Conservation (phyloP, 176 grass and related monocot genomes). For the Cenchrus purpureus region DNA sequence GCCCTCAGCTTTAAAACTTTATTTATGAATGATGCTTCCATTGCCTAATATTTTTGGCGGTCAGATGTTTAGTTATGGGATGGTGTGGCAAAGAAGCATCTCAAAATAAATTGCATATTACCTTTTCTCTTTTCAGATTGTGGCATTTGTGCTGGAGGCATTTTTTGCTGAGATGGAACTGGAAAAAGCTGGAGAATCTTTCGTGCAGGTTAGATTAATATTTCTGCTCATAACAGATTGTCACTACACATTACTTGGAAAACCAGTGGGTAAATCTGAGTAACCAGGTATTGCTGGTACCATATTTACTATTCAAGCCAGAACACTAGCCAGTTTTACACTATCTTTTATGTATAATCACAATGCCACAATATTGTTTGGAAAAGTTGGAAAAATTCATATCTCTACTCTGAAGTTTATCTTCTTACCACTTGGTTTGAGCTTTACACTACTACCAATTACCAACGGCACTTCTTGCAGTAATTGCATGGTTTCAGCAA, state of each 20-base stretch:
- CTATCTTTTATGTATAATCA: not conserved
- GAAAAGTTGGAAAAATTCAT: constrained; percentile 1
- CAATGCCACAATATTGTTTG: constrained; percentile 1
- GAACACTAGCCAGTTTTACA: not conserved
- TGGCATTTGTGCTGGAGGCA: constrained; percentile 96
- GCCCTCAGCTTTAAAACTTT: not conserved
- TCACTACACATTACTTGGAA: not conserved
- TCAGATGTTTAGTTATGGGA: constrained; percentile 44
- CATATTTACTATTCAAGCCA: not conserved
- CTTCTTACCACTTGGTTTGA: not conserved
- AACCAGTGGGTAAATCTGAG: not conserved
- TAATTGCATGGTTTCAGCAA: not conserved
- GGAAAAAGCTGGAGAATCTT: constrained; percentile 60
- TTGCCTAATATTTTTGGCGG: constrained; percentile 33
- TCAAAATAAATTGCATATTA: not conserved
- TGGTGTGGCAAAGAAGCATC: not conserved
- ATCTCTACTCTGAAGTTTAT: not conserved
- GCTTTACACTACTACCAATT: not conserved
- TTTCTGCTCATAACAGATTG: constrained; percentile 13
- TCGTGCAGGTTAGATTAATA: constrained; percentile 50
- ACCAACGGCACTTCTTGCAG: not conserved
- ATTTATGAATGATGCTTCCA: constrained; percentile 11
- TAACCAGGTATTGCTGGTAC: not conserved
- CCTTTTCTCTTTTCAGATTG: constrained; percentile 62
- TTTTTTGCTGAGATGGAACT: constrained; percentile 99